Conservation (phyloP, 805 yeast species). For the Yarrowia yakushimensis region DNA sequence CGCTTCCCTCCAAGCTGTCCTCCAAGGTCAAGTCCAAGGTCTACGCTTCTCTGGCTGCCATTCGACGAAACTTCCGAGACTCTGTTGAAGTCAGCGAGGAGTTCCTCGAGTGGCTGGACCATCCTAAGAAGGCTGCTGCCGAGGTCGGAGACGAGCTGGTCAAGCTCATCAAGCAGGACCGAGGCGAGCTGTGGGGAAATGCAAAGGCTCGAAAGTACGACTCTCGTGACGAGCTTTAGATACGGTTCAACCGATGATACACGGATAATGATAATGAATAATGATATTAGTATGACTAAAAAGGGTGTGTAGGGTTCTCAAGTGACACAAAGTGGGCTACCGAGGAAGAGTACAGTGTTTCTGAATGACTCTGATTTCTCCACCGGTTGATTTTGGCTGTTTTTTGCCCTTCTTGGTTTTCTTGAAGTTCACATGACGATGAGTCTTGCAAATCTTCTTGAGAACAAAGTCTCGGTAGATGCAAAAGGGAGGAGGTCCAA, state of each 20-base stretch:
- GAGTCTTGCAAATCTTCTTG: not conserved
- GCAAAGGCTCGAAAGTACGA: slow-evolving; percentile 20
- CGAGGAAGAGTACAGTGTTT: not conserved
- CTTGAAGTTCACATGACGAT: not conserved
- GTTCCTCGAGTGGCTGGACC: slow-evolving; percentile 7
- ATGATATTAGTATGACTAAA: not conserved
- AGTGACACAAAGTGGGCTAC: not conserved
- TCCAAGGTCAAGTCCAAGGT: slow-evolving; percentile 12
- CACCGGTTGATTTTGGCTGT: not conserved
- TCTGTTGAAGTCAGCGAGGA: slow-evolving; percentile 3
- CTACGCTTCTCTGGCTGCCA: slow-evolving; percentile 11
- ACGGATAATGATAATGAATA: no score
- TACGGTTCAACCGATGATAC: not conserved
- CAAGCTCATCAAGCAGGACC: not conserved
- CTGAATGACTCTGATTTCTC: not conserved
- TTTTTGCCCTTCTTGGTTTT: not conserved
- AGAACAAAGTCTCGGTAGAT: not conserved
- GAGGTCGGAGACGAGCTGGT: not conserved
- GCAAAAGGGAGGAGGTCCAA: not conserved
- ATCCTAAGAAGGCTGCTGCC: slow-evolving; percentile 11
- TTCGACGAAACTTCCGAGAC: slow-evolving; percentile 20
- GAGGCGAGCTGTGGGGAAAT: slow-evolving; percentile 12
- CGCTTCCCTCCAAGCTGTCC: slow-evolving; percentile 1
- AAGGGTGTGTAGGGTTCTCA: not conserved
- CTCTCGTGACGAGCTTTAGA: slow-evolving; percentile 15